A percentile compares a stretch with the other conserved stretches of the same genome.
phyloP scores from a whole-genome alignment of 208 protist species.

The Vickermania ingenoplastis region DNA sequence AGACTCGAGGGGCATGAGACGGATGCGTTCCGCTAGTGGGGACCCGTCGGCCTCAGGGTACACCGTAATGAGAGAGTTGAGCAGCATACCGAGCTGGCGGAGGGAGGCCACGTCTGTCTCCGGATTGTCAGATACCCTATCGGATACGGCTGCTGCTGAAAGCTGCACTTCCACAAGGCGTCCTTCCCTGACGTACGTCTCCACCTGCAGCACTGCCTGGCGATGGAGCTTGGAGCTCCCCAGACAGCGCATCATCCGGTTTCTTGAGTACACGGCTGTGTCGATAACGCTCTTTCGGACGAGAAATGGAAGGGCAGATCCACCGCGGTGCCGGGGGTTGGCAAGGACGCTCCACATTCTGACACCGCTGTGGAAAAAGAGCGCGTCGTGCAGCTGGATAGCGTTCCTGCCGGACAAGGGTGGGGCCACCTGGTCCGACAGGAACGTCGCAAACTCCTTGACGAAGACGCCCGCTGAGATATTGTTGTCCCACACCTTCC shows the following conservation, averaged over 20 bases:
- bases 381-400: conserved; percentile 26
- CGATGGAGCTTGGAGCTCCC: conserved; percentile 75
- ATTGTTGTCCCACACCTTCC: conserved; percentile 13
- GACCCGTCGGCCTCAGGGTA: too few species aligned
- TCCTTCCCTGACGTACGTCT: conserved; percentile 3
- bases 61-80: conserved; percentile 1
- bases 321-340: background rate
- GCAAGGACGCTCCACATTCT: background rate
- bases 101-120: background rate
- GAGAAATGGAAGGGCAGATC: conserved; percentile 32
- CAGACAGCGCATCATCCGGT: conserved; percentile 71
- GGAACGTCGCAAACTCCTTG: conserved; percentile 37
- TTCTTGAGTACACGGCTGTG: conserved; percentile 69
- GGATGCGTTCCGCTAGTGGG: too few species aligned
- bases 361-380: conserved; percentile 61
- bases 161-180: background rate
- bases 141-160: too few species aligned
- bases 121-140: too few species aligned
- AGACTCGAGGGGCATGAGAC: too few species aligned
- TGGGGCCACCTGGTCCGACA: conserved; percentile 13
- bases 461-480: conserved; percentile 45
- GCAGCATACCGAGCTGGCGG: background rate
- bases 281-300: conserved; percentile 64
- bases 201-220: conserved; percentile 22
- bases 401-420: background rate